Conservation (phyloP, 352 stramenopile genomes). For the Globisporangium splendens region DNA sequence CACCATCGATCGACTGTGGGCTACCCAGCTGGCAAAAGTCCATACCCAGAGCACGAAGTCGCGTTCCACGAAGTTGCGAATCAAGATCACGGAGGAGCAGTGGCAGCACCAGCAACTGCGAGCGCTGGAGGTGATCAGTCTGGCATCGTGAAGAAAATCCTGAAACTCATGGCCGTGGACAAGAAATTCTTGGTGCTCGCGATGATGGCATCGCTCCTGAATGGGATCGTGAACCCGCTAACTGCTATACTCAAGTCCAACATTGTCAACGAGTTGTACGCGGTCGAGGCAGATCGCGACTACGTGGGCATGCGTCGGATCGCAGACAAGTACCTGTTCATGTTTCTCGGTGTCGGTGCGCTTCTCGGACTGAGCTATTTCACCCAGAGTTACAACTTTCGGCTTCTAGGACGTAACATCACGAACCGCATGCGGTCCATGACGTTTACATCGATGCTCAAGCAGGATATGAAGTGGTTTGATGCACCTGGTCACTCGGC, state of each 20-base stretch:
- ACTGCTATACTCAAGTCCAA: slow-evolving; percentile 16
- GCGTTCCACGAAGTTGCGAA: not conserved
- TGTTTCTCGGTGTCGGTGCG: slow-evolving; percentile 12
- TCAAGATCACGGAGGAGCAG: not conserved
- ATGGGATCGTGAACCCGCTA: slow-evolving; percentile 16
- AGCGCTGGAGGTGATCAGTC: slow-evolving; percentile 3
- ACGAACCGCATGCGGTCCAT: slow-evolving; percentile 12
- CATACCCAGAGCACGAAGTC: not conserved
- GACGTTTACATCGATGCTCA: slow-evolving; percentile 17
- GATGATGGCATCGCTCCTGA: slow-evolving; percentile 17
- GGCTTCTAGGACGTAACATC: slow-evolving; percentile 8
- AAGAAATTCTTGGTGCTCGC: slow-evolving; percentile 14
- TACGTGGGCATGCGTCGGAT: slow-evolving; percentile 4
- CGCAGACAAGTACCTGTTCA: slow-evolving; percentile 20
- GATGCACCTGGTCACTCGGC: slow-evolving; percentile 11
- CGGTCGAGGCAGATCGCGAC: slow-evolving; percentile 13
- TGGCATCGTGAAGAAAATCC: slow-evolving; percentile 13
- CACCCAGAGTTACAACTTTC: slow-evolving; percentile 14
- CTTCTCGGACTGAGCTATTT: slow-evolving; percentile 14
- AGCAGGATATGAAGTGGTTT: slow-evolving; percentile 20
- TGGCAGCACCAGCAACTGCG: slow-evolving; percentile 8
- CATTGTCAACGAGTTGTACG: slow-evolving; percentile 22
- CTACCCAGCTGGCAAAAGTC: not conserved
- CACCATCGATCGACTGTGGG: slow-evolving; percentile 2
- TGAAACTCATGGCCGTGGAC: slow-evolving; percentile 13